Evolutionary conservation across 2,329 filamentous ascomycete genomes (phyloP), one percentile per base, ranked within the genome.

Genomic region (Ciborinia camelliae): DNA sequence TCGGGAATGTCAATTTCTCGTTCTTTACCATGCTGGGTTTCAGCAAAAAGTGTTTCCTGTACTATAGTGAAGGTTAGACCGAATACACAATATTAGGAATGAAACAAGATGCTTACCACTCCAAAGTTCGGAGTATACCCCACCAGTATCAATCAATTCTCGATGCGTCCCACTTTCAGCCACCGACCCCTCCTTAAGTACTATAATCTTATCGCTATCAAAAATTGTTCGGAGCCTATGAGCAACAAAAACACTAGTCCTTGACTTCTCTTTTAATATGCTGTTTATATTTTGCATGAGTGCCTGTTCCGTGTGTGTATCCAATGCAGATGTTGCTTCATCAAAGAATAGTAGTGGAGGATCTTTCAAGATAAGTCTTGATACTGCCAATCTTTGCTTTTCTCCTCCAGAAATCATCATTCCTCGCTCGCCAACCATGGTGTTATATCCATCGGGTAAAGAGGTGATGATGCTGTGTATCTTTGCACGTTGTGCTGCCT

Each of bases 341-440:
- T 97, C 93, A 71, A 97, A 97, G 83, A 97, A 97, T 0, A 97
- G 80, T 35, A 97, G 78, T 1, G 92, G 91, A 4, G 93, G 92
- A 70, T 97, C 91, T 76, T 97, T 97, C 65, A 97, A 82, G 1
- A 97, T 84, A 47, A 97, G 76, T 51, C 93, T 82, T 32, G 90
- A 91, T 30, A 97, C 86, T 0, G 94, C 94, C 14, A 97, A 80
- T 3, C 93, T 86, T 78, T 97, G 93, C 77, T 97, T 97, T 79
- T 97, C 94, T 39, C 93, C 93, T 2, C 91, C 93, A 0, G 91
- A 96, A 52, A 97, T 97, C 93, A 97, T 97, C 85, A 97, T 88
- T 1, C 93, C 93, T 54, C 94, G 85, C 80, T 97, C 94, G 62
- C 94, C 94, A 32, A 98, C 95, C 77, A 90, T 92, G 26, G 95